Base-by-base conservation (phyloP, 257 asterid species). In the Solanum habrochaites region DNA sequence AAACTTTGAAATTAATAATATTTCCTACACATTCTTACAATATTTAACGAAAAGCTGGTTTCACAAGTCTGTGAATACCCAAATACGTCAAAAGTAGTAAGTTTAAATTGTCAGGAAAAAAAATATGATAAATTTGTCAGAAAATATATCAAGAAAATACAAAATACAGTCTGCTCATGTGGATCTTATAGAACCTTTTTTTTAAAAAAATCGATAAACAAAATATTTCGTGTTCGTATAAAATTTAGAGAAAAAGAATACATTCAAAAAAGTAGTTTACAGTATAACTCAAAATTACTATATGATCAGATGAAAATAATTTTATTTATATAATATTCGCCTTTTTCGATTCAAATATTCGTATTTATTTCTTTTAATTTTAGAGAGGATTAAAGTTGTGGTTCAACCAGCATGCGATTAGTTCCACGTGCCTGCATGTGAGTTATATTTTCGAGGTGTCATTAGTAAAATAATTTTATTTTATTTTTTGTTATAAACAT, bases 341-440 rank as follows among this genome's bases (percentile, higher is more conserved):
- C 11, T 21, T 58, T 58, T 62, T 2, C 3, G 0, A n/a, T 40
- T 23, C 82, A 21, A 72, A 72, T 37, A 18, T 72, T 37, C 35
- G 8, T 10, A 21, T 20, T 20, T 16, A 10, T 23, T 60, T n/a
- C 4, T 45, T 39, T 40, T 37, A 5, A 56, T 56, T 56, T 18
- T 7, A 20, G 11, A 56, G 25, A 7, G 64, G 0, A 40, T 67
- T 85, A 87, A 90, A 86, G 92, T 86, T 35, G 8, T 32, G 78
- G 80, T 39, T 72, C 27, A 20, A 20, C 80, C 67, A 85, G 88
- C 91, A 87, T 56, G 92, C 91, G 85, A 87, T 82, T 40, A 31
- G 7, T 75, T 82, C 91, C 91, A 87, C 92, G 91, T 88, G 92
- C 42, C 88, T 88, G 86, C 64, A 90, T 89, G 88, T 90, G 90